Evolutionary conservation across 2,329 filamentous ascomycete species (phyloP), one percentile per base, ranked within the genome.

Genomic region (Phoma sp.): DNA sequence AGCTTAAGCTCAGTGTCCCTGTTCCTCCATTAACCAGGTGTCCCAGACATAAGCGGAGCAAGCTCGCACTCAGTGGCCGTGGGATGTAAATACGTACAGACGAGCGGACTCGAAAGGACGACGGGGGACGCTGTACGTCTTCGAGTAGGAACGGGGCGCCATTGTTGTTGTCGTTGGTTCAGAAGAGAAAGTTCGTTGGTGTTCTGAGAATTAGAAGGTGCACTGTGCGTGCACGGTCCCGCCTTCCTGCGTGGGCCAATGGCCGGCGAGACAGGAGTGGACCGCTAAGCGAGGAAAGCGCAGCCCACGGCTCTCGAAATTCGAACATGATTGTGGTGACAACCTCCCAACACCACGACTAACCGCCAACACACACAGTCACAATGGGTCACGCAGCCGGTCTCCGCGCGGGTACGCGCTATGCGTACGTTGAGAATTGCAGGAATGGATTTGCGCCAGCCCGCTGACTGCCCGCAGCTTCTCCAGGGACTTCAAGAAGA

Each of bases 1-100:
- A 95, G 90, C 91, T 99, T 99, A 83, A 99, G 85, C 86, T 99
- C 95, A 78, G 93, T 92, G 86, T 99, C 95, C 86, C 95, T 98
- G 85, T 78, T 64, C 68, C 75, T 71, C 69, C 69, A 78, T 90
- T 87, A 90, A 89, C 83, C 84, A 80, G 71, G 46, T 69, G 80
- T 87, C 85, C 87, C 86, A 90, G 93, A 96, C 93, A 80, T 98
- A 84, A 93, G 88, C 87, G 91, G 91, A 96, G 92, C 92, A 93
- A 91, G 93, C 93, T 96, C 89, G 80, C 86, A 86, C 88, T 96
- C 90, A 98, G 90, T 98, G 95, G 93, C 90, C 92, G 87, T 87
- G 83, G 82, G 64, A 42, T 53, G 30, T 56, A 23, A 57, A 64
- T 88, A 96, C 93, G 91, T 90, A 98, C 95, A 99, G 88, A 90